phyloP scores from a whole-genome alignment of 2,329 filamentous ascomycete genomes.

The Cladosporium halotolerans region DNA sequence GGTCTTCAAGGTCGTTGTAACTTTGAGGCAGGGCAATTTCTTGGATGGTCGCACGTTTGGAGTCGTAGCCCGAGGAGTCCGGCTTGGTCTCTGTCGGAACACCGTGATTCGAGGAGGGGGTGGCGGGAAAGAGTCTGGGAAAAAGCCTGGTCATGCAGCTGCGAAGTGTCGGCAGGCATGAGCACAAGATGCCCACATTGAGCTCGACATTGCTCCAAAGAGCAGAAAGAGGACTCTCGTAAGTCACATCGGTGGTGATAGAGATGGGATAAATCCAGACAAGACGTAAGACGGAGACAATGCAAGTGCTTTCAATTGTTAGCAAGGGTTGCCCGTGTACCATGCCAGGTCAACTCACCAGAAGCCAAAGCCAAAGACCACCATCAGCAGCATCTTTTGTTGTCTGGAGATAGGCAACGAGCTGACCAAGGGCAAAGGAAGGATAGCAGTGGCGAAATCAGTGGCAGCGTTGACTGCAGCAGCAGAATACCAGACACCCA shows the following conservation, averaged over 20 bases:
- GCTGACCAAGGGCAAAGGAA: conserved; percentile 30
- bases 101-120: neutral
- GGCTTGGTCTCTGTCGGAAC: neutral
- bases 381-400: conserved; percentile 29
- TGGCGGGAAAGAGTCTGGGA: conserved; percentile 19
- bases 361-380: conserved; percentile 30
- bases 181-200: conserved; percentile 26
- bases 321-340: neutral
- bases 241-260: conserved; percentile 20
- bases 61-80: neutral
- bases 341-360: neutral
- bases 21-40: conserved; percentile 1
- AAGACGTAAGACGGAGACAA: conserved; percentile 24
- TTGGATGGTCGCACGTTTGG: conserved; percentile 3
- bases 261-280: conserved; percentile 23
- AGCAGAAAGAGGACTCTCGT: conserved; percentile 23
- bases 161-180: conserved; percentile 25
- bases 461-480: conserved; percentile 30
- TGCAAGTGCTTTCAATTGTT: conserved; percentile 21
- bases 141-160: conserved; percentile 24
- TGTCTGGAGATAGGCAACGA: conserved; percentile 24
- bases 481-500: conserved; percentile 27
- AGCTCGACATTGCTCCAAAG: conserved; percentile 24
- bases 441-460: conserved; percentile 27
- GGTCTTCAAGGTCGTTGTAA: neutral